Conservation (phyloP, 805 yeast genomes). For the Cyberlindnera mycetangii region DNA sequence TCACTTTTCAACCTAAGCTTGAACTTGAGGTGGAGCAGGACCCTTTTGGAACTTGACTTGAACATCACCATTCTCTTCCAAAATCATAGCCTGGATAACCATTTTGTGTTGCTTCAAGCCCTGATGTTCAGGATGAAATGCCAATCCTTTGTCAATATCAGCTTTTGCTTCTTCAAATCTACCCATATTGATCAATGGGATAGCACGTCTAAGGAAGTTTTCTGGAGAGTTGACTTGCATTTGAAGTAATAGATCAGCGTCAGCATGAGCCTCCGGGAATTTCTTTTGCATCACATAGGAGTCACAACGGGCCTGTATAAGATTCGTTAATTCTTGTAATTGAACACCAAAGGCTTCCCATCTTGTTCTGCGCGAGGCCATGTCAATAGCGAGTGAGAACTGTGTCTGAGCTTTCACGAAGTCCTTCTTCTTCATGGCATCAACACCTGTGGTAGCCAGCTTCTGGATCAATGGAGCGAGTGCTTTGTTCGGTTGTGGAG, state of each 20-base stretch:
- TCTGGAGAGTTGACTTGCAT: slow-evolving; percentile 48
- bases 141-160: slow-evolving; percentile 69
- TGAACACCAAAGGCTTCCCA: slow-evolving; percentile 75
- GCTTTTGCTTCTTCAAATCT: slow-evolving; percentile 59
- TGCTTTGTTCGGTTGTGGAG: slow-evolving; percentile 52
- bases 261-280: slow-evolving; percentile 60
- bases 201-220: slow-evolving; percentile 69
- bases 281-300: slow-evolving; percentile 55
- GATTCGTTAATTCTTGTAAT: slow-evolving; percentile 61
- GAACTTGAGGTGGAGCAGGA: neutral
- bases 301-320: slow-evolving; percentile 70
- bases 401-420: slow-evolving; percentile 61
- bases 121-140: slow-evolving; percentile 54
- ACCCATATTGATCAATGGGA: slow-evolving; percentile 59
- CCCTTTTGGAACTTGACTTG: slow-evolving; percentile 2
- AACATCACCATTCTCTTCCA: slow-evolving; percentile 57
- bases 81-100: slow-evolving; percentile 44
- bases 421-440: slow-evolving; percentile 51
- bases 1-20: neutral
- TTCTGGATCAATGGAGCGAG: slow-evolving; percentile 58
- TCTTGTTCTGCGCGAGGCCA: slow-evolving; percentile 64
- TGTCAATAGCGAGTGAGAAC: slow-evolving; percentile 62
- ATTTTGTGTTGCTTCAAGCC: slow-evolving; percentile 48
- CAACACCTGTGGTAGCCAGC: slow-evolving; percentile 62
- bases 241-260: slow-evolving; percentile 46